A percentile compares a stretch with the other conserved stretches of the same genome.
Evolutionary conservation across 78 protist species (phyloP).

Genomic region (Tieghemostelium lacteum): DNA sequence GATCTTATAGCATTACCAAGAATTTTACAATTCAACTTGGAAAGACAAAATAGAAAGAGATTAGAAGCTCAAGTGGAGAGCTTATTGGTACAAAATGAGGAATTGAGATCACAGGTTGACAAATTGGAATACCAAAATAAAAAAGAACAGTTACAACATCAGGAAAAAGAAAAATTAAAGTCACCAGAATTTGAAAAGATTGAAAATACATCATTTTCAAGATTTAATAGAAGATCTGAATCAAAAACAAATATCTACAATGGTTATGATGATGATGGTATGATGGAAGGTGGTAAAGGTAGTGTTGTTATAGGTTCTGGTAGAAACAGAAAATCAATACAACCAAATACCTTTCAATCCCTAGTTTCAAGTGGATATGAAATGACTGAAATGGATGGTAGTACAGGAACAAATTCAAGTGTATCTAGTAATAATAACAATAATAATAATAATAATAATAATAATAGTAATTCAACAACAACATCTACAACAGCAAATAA

Average conservation of each 20-base stretch:
- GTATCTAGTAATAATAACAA: neutral
- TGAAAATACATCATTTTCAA: constrained; percentile 23
- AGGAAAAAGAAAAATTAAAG: neutral
- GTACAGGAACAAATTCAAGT: neutral
- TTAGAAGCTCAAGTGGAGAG: constrained; percentile 59
- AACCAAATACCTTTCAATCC: neutral
- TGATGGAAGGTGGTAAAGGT: too few species aligned
- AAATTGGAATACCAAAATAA: constrained; percentile 60
- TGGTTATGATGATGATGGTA: neutral
- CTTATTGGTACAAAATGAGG: constrained; percentile 53
- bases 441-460: too few species aligned
- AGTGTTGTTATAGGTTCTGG: constrained; percentile 62
- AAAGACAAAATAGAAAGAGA: constrained; percentile 76
- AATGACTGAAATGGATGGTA: too few species aligned
- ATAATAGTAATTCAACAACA: neutral
- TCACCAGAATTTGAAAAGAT: neutral
- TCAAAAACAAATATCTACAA: neutral
- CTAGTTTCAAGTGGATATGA: neutral
- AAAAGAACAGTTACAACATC: neutral
- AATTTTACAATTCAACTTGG: constrained; percentile 74
- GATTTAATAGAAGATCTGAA: constrained; percentile 26
- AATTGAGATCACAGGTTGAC: constrained; percentile 55
- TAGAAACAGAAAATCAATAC: constrained; percentile 47
- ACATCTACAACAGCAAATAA: neutral
- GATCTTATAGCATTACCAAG: constrained; percentile 55